These are phyloP conservation scores for Friedmanniomyces endolithicus DNA, from an alignment of 495 filamentous ascomycete genomes.

Conservation along the genomic window DNA sequence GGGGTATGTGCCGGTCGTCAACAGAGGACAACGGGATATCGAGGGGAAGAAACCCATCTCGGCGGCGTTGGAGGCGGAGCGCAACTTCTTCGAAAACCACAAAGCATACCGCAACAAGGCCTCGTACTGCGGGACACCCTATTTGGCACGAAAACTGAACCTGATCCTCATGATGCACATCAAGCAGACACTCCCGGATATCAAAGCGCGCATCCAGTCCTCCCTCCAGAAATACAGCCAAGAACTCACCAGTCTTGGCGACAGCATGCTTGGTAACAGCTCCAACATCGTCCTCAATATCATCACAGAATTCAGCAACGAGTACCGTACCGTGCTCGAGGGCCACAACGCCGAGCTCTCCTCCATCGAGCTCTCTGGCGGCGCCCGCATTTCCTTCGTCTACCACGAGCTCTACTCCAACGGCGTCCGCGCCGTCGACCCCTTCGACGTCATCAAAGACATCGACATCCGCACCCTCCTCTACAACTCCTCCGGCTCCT, in stretches of 20 bases:
- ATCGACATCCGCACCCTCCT: conserved; percentile 93
- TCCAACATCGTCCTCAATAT: conserved; percentile 94
- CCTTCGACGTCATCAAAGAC: conserved; percentile 95
- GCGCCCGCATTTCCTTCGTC: conserved; percentile 97
- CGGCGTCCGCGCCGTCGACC: conserved; percentile 94
- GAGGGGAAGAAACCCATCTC: conserved; percentile 91
- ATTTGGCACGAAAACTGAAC: conserved; percentile 91
- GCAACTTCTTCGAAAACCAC: conserved; percentile 96
- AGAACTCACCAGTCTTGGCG: conserved; percentile 73
- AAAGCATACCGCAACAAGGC: conserved; percentile 98
- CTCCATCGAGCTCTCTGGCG: conserved; percentile 84
- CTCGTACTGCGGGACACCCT: conserved; percentile 95
- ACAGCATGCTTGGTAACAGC: conserved; percentile 92
- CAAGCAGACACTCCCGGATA: conserved; percentile 97
- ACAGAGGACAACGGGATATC: conserved; percentile 97
- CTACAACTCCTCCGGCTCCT: conserved; percentile 93
- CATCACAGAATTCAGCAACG: conserved; percentile 96
- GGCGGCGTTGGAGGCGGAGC: conserved; percentile 87
- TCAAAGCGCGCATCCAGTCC: conserved; percentile 86
- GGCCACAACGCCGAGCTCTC: conserved; percentile 94
- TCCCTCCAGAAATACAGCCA: conserved; percentile 83
- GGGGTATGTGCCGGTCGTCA: conserved; percentile 97
- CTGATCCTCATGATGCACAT: conserved; percentile 99
- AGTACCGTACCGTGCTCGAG: conserved; percentile 91
- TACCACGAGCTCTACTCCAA: conserved; percentile 98